These are phyloP conservation scores for Fagus crenata DNA, from an alignment of 306 rosid species.

Conservation along the genomic window DNA sequence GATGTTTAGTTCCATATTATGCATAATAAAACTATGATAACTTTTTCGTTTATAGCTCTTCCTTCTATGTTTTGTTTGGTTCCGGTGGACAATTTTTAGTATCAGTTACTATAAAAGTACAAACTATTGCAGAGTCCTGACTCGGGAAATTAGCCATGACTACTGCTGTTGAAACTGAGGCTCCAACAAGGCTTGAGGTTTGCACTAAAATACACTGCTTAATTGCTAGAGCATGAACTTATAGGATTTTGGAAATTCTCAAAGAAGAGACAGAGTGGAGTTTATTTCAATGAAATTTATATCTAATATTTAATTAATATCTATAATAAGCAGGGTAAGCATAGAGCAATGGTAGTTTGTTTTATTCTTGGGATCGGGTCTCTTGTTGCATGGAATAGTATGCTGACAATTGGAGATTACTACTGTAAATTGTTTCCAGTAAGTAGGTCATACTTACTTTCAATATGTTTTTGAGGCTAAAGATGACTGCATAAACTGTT, in stretches of 20 bases:
- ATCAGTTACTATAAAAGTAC: background rate
- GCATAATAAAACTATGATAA: background rate
- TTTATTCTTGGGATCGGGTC: conserved; percentile 84
- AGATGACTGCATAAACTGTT: background rate
- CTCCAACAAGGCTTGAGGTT: conserved; percentile 49
- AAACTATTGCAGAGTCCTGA: background rate
- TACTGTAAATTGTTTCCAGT: conserved; percentile 75
- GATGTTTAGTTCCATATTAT: background rate
- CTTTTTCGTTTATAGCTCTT: background rate
- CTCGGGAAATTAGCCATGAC: conserved; percentile 33
- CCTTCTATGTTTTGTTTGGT: background rate
- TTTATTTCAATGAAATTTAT: background rate
- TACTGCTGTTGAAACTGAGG: conserved; percentile 23
- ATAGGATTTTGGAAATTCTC: background rate
- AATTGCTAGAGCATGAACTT: background rate
- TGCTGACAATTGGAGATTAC: conserved; percentile 80
- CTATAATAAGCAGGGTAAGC: conserved; percentile 56
- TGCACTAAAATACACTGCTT: conserved; percentile 4
- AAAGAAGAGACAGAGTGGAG: background rate
- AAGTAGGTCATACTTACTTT: conserved; percentile 16
- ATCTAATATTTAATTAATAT: background rate
- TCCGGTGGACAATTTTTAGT: background rate
- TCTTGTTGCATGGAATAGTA: conserved; percentile 70
- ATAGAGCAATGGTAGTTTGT: conserved; percentile 59
- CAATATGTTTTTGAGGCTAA: background rate